Percentiles rank a stretch among this genome's conserved stretches.
Evolutionary conservation across 169 alveolate genomes (phyloP).

Genomic region (Plasmodium gallinaceum): DNA sequence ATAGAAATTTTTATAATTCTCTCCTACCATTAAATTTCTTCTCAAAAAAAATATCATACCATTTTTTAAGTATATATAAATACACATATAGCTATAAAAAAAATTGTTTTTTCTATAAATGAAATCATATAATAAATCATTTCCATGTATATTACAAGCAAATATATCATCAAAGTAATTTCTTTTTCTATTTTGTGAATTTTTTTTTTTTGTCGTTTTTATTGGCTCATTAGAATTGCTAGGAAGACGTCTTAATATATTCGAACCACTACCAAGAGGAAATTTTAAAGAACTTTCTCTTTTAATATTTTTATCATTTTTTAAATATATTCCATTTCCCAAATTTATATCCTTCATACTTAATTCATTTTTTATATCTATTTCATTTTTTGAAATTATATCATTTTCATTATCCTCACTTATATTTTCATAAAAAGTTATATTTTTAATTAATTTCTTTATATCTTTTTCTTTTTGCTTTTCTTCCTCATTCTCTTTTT

Average conservation of each 20-base stretch:
- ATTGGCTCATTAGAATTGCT: background rate
- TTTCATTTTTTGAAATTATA: background rate
- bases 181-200: background rate
- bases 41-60: slow-evolving; percentile 43
- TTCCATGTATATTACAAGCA: slow-evolving; percentile 16
- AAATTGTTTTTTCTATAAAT: slow-evolving; percentile 28
- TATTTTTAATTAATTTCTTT: slow-evolving; percentile 9
- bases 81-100: slow-evolving; percentile 55
- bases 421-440: background rate
- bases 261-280: background rate
- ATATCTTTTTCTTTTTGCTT: slow-evolving; percentile 5
- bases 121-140: slow-evolving; percentile 34
- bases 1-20: background rate
- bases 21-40: slow-evolving; percentile 23
- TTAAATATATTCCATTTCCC: background rate
- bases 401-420: slow-evolving; percentile 1
- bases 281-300: background rate
- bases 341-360: background rate
- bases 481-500: slow-evolving; percentile 6
- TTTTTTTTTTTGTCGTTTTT: background rate
- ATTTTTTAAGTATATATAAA: slow-evolving; percentile 41
- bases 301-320: background rate
- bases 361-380: too few species aligned
- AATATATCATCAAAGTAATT: slow-evolving; percentile 3
- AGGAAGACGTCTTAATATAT: slow-evolving; percentile 4